Conservation (phyloP, 805 yeast species). For the Metschnikowia lochheadii region DNA sequence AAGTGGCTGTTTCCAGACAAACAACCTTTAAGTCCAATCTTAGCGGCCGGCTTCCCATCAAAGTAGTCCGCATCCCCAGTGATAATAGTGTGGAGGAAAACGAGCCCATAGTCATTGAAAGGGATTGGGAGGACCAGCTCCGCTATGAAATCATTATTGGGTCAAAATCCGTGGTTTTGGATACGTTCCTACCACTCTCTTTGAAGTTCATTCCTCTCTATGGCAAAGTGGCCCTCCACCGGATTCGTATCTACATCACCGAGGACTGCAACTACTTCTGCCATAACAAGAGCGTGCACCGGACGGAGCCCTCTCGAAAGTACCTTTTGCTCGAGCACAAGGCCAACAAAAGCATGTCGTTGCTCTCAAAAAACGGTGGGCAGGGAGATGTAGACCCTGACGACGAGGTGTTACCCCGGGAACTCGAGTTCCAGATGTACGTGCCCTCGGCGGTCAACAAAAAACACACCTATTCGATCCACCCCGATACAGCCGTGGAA, state of each 20-base stretch:
- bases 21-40: conserved; percentile 86
- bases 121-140: conserved; percentile 92
- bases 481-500: conserved; percentile 80
- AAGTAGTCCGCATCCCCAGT: conserved; percentile 69
- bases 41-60: conserved; percentile 57
- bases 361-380: conserved; percentile 41
- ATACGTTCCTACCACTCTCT: conserved; percentile 78
- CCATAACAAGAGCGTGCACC: conserved; percentile 77
- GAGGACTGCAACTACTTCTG: conserved; percentile 92
- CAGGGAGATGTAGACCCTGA: conserved; percentile 31
- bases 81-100: conserved; percentile 79
- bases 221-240: conserved; percentile 81
- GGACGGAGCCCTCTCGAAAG: conserved; percentile 87
- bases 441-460: conserved; percentile 68
- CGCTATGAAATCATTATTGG: conserved; percentile 89
- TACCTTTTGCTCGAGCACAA: conserved; percentile 76
- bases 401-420: conserved; percentile 65
- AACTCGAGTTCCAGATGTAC: conserved; percentile 80
- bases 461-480: conserved; percentile 46
- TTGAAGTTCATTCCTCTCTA: conserved; percentile 75
- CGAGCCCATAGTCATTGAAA: conserved; percentile 86
- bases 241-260: conserved; percentile 79
- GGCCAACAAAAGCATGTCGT: conserved; percentile 49
- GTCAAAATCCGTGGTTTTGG: conserved; percentile 80
- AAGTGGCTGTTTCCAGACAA: conserved; percentile 64